A percentile compares a stretch with the other conserved stretches of the same genome.
Conservation (phyloP, 2,329 filamentous ascomycete genomes). For the Clonostachys rosea region DNA sequence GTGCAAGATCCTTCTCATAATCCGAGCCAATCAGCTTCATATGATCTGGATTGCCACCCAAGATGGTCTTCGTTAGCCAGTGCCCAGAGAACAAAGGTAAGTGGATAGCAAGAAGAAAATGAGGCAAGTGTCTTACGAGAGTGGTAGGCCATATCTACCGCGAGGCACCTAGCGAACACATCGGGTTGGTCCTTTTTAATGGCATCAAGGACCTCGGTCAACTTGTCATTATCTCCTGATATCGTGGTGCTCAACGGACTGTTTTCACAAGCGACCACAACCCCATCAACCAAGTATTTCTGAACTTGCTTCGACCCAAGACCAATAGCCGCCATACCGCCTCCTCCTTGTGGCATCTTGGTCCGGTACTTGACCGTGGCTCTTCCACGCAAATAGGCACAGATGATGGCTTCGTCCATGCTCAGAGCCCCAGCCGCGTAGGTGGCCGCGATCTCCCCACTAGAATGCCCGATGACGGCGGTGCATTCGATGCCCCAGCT, state of each 20-base stretch:
- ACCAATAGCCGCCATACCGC: constrained; percentile 3
- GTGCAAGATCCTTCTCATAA: not conserved
- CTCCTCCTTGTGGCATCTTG: constrained; percentile 10
- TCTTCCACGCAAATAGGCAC: constrained; percentile 10
- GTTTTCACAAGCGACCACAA: constrained; percentile 4
- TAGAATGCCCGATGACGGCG: constrained; percentile 30
- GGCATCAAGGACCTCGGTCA: constrained; percentile 11
- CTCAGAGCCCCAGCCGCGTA: constrained; percentile 24
- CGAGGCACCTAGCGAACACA: constrained; percentile 20
- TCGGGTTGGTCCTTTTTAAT: constrained; percentile 10
- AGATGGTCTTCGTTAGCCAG: too few relatives aligned
- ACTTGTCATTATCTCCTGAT: not conserved
- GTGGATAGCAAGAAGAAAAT: constrained; percentile 9
- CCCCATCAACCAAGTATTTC: constrained; percentile 13
- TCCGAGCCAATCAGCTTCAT: not conserved
- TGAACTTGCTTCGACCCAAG: constrained; percentile 20
- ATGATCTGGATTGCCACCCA: not conserved
- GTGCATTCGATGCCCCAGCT: constrained; percentile 17
- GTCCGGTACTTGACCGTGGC: constrained; percentile 7
- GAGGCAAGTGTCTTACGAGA: constrained; percentile 10
- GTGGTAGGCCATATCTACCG: constrained; percentile 30
- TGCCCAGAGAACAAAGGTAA: not conserved
- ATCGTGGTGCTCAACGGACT: not conserved
- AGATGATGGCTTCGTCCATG: constrained; percentile 3
- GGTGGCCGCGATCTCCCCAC: constrained; percentile 33